Evolutionary conservation across 2,329 filamentous ascomycete genomes (phyloP), one percentile per base, ranked within the genome.

Genomic region (Aspergillus flavus): DNA sequence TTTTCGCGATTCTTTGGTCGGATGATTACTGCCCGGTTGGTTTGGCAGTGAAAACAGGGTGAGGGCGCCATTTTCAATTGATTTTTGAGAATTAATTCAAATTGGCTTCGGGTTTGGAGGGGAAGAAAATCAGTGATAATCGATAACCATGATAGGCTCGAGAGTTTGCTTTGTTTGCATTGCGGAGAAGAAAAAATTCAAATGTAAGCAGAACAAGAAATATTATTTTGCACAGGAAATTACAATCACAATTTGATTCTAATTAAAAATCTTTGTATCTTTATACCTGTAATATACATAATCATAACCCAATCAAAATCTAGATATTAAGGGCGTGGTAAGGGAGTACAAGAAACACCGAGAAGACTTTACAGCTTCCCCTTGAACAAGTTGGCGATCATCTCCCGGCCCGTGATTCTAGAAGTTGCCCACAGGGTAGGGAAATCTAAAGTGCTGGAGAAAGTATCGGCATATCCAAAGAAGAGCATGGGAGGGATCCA

Each of bases 1-100:
- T 97, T 97, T 70, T 96, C 89, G 72, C 96, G 89, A 74, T 98
- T 97, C 78, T 98, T 98, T 1, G 95, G 94, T 32, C 95, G 88
- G 66, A 97, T 92, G 62, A 99, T 95, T 23, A 97, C 86, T 6
- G 95, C 94, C 64, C 94, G 87, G 66, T 90, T 85, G 26, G 84
- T 85, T 67, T 90, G 85, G 81, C 95, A 99, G 67, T 89, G 83
- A 58, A 88, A 87, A 76, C 95, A 99, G 26, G 85, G 81, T 23
- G 86, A 85, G 26, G 93, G 92, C 9, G 93, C 85, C 94, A 97
- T 96, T 58, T 45, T 70, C 57, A 32, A 52, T n/a, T 32, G 28
- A 52, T 52, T 52, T 52, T 52, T 10, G 12, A 52, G 7, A 34
- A 6, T 34, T 34, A 19, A 32, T 52, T 52, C 16, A 32, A 34